Percentiles rank a stretch among this genome's conserved stretches.
These are phyloP conservation scores for Cladosporium sp. DNA, from an alignment of 2,329 filamentous ascomycete species.

Conservation along the genomic window DNA sequence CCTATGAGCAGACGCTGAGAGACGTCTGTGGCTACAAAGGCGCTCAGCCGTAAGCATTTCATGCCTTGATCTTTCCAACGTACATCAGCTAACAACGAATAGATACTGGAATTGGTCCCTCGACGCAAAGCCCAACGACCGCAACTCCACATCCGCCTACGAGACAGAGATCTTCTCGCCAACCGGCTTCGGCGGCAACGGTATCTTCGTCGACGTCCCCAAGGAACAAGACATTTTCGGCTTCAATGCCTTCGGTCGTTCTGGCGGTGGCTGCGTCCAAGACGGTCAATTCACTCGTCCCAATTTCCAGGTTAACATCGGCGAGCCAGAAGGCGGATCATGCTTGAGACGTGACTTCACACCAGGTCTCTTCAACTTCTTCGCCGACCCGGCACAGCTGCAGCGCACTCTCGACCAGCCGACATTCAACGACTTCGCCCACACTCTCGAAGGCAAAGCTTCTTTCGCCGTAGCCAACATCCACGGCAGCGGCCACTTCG, in stretches of 20 bases:
- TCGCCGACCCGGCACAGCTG: conserved; percentile 11
- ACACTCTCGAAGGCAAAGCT: conserved; percentile 17
- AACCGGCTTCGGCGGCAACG: conserved; percentile 22
- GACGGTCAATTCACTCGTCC: conserved; percentile 25
- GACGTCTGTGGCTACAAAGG: conserved; percentile 23
- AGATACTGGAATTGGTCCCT: conserved; percentile 28
- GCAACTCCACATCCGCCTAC: conserved; percentile 14
- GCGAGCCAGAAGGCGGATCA: conserved; percentile 7
- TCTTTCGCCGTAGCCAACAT: conserved; percentile 7
- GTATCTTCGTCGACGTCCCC: conserved; percentile 8
- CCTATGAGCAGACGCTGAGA: conserved; percentile 23
- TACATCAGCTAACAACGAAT: neutral
- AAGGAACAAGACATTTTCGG: conserved; percentile 12
- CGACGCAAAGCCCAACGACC: conserved; percentile 16
- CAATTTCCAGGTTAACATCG: conserved; percentile 10
- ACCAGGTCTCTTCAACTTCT: conserved; percentile 1
- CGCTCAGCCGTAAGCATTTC: neutral
- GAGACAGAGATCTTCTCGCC: conserved; percentile 1
- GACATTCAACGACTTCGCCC: conserved; percentile 18
- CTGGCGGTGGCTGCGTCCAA: conserved; percentile 21
- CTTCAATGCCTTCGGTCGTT: neutral
- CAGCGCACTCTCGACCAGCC: conserved; percentile 14
- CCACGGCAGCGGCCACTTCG: conserved; percentile 22
- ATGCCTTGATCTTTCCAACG: neutral
- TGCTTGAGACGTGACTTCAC: conserved; percentile 3